These are phyloP conservation scores for Citrus australasica DNA, from an alignment of 345 rosid genomes.

Conservation along the genomic window DNA sequence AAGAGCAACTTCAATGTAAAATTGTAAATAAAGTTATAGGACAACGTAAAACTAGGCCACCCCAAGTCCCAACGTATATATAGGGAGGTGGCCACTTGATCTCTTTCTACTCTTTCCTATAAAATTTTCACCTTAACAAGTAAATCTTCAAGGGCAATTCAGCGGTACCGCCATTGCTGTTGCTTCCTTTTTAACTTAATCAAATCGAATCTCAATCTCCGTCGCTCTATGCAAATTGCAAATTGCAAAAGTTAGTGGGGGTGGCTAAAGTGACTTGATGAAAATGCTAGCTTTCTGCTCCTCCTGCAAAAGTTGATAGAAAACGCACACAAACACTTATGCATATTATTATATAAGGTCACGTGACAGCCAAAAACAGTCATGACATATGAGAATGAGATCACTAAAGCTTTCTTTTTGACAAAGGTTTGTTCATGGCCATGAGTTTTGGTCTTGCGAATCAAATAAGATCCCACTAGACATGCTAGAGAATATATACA, in stretches of 20 bases:
- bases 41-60: no score
- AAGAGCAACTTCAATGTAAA: background rate
- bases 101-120: background rate
- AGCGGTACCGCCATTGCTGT: background rate
- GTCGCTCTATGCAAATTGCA: no score
- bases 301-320: background rate
- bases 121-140: background rate
- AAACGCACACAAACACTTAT: no score
- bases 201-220: background rate
- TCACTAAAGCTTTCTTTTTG: background rate
- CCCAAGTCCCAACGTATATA: background rate
- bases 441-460: background rate
- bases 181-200: background rate
- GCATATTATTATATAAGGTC: background rate
- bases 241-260: no score
- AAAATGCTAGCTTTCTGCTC: background rate
- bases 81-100: no score
- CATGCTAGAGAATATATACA: background rate
- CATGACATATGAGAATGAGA: background rate
- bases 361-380: background rate
- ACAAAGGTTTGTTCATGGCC: background rate
- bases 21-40: no score
- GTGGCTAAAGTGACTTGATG: background rate
- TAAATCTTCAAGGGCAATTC: background rate
- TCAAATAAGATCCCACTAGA: background rate